Evolutionary conservation across 805 yeast genomes (phyloP), one percentile per base, ranked within the genome.

Genomic region (Jamesozyma spencerorum): DNA sequence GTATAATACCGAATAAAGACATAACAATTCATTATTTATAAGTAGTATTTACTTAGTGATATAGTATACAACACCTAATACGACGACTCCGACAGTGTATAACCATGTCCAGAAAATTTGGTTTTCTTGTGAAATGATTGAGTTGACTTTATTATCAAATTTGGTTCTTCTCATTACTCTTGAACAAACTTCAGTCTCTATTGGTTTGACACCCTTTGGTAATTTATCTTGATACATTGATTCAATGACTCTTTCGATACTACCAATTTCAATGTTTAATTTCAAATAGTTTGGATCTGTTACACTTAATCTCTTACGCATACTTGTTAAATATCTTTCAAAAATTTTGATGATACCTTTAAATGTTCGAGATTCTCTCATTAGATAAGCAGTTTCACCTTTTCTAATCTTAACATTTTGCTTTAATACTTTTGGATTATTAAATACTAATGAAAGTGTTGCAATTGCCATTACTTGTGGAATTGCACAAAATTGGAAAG

Each of bases 401-500:
- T 85, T 86, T 64, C 97, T 75, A 60, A 92, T 82, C 69, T 92
- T 92, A 48, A 90, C 83, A 57, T 84, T 78, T 30, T 63, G 60
- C 34, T 78, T 72, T 56, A 90, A 75, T 2, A 90, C 82, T 3
- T 66, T 55, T 3, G 81, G 80, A 65, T 92, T 92, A 57, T 82
- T 79, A 72, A 82, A 88, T 27, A 92, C 82, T 39, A 80, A 69
- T 18, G 90, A 86, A 51, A 92, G 71, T 1, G 97, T 86, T 13
- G 98, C 97, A 60, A 92, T 83, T 29, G 97, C 96, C 98, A 92
- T 92, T 15, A 90, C 97, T 66, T 92, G 99, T 15, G 99, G 99
- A 57, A 92, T 92, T 10, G 97, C 85, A 68, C 97, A 88, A 69
- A 92, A 92, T 52, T 79, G 82, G 69, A 86, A 92, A 37, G 81